A percentile compares a stretch with the other conserved stretches of the same genome.
Evolutionary conservation across 345 rosid genomes (phyloP).

Genomic region (Capsella bursapastoris): DNA sequence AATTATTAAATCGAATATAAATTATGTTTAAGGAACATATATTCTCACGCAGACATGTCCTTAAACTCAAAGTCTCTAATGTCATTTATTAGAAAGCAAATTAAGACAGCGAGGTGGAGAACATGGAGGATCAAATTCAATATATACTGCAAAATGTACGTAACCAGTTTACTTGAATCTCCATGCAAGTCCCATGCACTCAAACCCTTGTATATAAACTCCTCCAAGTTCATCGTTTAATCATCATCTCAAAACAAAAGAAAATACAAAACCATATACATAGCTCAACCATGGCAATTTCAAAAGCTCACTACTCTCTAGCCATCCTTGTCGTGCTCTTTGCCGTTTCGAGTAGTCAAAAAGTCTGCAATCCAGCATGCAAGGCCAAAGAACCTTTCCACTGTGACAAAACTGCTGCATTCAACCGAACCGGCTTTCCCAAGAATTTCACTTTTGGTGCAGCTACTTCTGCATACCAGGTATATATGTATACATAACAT

Average conservation of each 20-base stretch:
- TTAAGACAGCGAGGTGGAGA: constrained; percentile 20
- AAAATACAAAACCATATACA: too few species aligned
- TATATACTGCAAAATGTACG: not conserved
- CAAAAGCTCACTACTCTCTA: constrained; percentile 22
- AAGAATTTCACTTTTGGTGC: constrained; percentile 32
- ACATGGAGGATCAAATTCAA: not conserved
- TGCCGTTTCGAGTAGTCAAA: constrained; percentile 16
- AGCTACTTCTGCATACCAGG: constrained; percentile 38
- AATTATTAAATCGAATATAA: not conserved
- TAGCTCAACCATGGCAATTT: not conserved
- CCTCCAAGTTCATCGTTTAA: not conserved
- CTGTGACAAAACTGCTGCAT: constrained; percentile 27
- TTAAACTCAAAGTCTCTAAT: not conserved
- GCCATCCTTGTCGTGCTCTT: constrained; percentile 11
- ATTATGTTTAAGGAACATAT: constrained; percentile 9
- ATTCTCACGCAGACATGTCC: constrained; percentile 11
- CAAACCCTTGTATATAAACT: not conserved
- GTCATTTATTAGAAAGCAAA: not conserved
- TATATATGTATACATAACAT: not conserved
- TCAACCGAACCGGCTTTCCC: constrained; percentile 26
- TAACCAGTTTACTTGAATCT: constrained; percentile 4
- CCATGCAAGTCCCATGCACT: constrained; percentile 9
- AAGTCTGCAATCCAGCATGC: constrained; percentile 28
- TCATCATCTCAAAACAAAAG: not conserved
- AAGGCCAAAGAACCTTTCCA: constrained; percentile 32